Base-by-base conservation (phyloP, 2,329 filamentous ascomycete genomes). In the Claviceps maximensis region DNA sequence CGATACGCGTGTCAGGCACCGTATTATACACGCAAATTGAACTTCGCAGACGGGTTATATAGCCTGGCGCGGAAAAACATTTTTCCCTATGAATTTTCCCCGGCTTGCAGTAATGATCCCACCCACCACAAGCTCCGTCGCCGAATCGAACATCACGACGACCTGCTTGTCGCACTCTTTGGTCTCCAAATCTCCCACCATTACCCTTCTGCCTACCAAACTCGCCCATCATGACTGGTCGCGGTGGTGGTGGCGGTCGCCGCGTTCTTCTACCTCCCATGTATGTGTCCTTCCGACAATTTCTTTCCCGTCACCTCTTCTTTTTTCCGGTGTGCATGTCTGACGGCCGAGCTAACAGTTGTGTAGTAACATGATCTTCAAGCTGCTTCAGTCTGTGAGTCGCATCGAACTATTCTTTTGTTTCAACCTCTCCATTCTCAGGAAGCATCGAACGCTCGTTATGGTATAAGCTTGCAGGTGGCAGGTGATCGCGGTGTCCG, bases 311-410 rank as follows among this genome's bases (percentile, higher is more conserved):
- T 23, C 10, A 3, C 19, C 9, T 10, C 23, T 21, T 25, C 2
- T 44, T 44, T 4, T 23, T 25, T 42, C 19, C 10, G 4, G 2
- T 31, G 8, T 25, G 33, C 33, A 40, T 31, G 17, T 21, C 10
- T 31, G 48, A 12, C 45, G 23, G 47, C 55, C 52, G 42, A 57
- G 58, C 61, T 68, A 56, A 69, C 52, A 29, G 46, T 10, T 17
- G 12, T 33, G n/a, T 49, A 71, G 69, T 74, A 73, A 74, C 62
- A 70, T 72, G 59, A 73, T 74, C 57, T 74, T 74, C 81, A 95
- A 93, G 76, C 84, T 96, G 41, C 80, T 97, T 10, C 90, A 84
- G 63, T 73, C 71, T 47, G 69, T 71, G 56, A 69, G 69, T 70
- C 23, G 13, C 10, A 3, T 9, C 40, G 5, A 25, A 21, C 1